Evolutionary conservation across 305 asterid genomes (phyloP), one percentile per base, ranked within the genome.

Genomic region (Plantago coronopus): DNA sequence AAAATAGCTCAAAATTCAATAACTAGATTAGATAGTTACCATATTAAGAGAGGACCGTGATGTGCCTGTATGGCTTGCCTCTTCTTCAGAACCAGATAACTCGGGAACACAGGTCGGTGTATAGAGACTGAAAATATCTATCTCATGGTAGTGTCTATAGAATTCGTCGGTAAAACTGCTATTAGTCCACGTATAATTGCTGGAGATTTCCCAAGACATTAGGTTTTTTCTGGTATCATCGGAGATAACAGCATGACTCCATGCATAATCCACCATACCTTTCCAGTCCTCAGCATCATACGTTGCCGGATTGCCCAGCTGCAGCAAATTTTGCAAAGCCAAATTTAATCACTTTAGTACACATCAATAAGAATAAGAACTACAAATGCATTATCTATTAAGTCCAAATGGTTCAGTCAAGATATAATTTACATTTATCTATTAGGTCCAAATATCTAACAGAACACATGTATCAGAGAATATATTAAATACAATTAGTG

Each of bases 181-280:
- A 53, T 88, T 81, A 34, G 71, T 76, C 93, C 91, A 91, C 0
- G 88, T 73, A 58, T 89, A 58, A 10, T 78, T 72, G 20, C 91
- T 83, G 78, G 79, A 69, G 31, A 88, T 87, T 48, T 91, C 83
- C 50, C 98, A 91, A 5, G 90, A 73, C 62, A 75, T 61, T 15
- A 63, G 56, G 17, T 88, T 83, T 66, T 77, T 78, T 71, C 89
- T 83, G 54, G 95, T 88, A 76, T 91, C 95, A 46, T 91, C 98
- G 5, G 98, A 91, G 63, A 88, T 79, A 20, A 91, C 89, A 21
- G 97, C 98, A 44, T 91, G 98, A 82, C 97, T 91, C 97, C 98
- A 91, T 17, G 97, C 98, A 64, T 86, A 91, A 65, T 91, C 98
- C 74, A 89, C 91, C 63, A 86, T 71, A 1, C 98, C 98, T 65